phyloP scores from a whole-genome alignment of 805 yeast genomes.

The Grigorovia transvaalensis region DNA sequence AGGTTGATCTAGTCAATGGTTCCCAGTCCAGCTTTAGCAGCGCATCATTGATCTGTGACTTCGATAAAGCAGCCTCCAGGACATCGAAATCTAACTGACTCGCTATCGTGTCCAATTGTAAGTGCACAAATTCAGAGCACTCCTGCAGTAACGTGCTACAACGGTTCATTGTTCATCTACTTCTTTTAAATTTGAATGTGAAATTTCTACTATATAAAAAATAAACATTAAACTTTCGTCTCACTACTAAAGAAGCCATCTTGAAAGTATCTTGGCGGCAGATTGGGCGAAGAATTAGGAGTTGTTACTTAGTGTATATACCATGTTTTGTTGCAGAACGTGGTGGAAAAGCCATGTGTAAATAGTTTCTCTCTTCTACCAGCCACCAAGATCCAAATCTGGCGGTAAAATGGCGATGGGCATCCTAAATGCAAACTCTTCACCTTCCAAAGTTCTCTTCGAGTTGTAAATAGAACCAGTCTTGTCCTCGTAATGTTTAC shows the following conservation, averaged over 20 bases:
- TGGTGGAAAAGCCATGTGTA: neutral
- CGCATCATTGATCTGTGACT: slow-evolving; percentile 2
- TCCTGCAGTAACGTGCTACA: neutral
- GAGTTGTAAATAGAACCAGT: slow-evolving; percentile 30
- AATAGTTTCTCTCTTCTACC: slow-evolving; percentile 15
- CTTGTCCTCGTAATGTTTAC: slow-evolving; percentile 28
- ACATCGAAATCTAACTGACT: neutral
- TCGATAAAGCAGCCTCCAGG: neutral
- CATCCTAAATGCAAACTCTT: slow-evolving; percentile 34
- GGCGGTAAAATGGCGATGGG: slow-evolving; percentile 39
- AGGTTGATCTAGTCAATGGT: slow-evolving; percentile 2
- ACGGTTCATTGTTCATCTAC: neutral
- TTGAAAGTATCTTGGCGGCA: too few species aligned
- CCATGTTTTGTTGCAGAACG: too few species aligned
- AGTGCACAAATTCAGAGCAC: neutral
- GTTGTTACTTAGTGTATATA: too few species aligned
- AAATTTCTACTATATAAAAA: too few species aligned
- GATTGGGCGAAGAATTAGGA: too few species aligned
- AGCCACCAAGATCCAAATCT: slow-evolving; percentile 39
- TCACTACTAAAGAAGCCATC: too few species aligned
- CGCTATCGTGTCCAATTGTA: neutral
- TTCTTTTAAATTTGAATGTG: too few species aligned
- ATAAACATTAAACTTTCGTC: neutral
- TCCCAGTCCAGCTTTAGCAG: slow-evolving; percentile 11
- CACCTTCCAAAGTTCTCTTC: slow-evolving; percentile 29